These are phyloP conservation scores for Oxytropis ochrocephala DNA, from an alignment of 306 rosid genomes.

Conservation along the genomic window DNA sequence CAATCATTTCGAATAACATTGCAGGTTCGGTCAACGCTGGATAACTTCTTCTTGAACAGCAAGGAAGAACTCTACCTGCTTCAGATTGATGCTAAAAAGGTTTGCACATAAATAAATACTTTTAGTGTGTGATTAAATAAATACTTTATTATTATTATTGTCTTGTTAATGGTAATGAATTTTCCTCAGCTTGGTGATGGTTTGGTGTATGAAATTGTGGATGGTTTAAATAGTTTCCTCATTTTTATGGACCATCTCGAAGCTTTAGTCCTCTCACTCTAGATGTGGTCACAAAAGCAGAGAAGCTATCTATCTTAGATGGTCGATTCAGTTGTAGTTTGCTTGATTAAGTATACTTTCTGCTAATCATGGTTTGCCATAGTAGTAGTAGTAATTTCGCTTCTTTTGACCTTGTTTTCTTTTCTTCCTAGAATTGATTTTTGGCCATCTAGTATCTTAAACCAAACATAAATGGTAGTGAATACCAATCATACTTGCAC, in stretches of 20 bases:
- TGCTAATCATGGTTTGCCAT: background rate
- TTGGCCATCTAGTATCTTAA: no score
- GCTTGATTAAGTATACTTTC: slow-evolving; percentile 29
- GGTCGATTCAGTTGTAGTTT: slow-evolving; percentile 63
- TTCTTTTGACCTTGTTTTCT: no score
- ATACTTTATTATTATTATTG: no score
- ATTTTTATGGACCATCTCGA: slow-evolving; percentile 76
- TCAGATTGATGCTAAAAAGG: slow-evolving; percentile 78
- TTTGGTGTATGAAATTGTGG: slow-evolving; percentile 70
- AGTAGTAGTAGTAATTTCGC: no score
- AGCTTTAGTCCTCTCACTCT: slow-evolving; percentile 65
- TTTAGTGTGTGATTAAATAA: background rate
- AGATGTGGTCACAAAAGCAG: slow-evolving; percentile 58
- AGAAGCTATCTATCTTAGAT: slow-evolving; percentile 48
- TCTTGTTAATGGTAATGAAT: background rate
- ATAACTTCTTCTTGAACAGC: slow-evolving; percentile 51
- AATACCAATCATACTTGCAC: no score
- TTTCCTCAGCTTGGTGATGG: slow-evolving; percentile 77
- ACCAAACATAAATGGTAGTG: no score
- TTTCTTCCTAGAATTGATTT: no score
- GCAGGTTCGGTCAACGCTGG: slow-evolving; percentile 64
- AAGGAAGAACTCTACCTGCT: slow-evolving; percentile 66
- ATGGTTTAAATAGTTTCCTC: slow-evolving; percentile 65
- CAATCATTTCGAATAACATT: background rate
- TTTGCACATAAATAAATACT: background rate